Evolutionary conservation across 495 filamentous ascomycete species (phyloP).

Genomic region (Podospora tetraspora): DNA sequence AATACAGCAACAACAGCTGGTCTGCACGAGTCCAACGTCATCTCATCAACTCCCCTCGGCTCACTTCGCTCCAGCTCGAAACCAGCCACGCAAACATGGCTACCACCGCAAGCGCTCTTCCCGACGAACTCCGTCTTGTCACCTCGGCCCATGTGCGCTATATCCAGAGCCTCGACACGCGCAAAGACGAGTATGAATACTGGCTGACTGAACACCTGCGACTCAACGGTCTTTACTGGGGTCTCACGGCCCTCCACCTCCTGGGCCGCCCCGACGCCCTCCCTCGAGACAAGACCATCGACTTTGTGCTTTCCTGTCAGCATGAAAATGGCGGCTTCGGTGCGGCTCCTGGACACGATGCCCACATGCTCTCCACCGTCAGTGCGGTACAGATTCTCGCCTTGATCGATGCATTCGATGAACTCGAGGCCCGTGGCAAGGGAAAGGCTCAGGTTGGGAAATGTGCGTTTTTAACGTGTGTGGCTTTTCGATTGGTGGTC

Average conservation of each 20-base stretch:
- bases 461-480: constrained; percentile 49
- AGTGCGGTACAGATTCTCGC: constrained; percentile 90
- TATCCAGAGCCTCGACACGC: constrained; percentile 86
- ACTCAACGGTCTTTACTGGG: constrained; percentile 95
- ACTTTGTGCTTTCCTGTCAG: constrained; percentile 89
- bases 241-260: constrained; percentile 80
- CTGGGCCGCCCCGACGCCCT: constrained; percentile 75
- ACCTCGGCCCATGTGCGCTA: constrained; percentile 82
- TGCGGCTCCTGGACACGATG: constrained; percentile 87
- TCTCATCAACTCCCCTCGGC: not conserved
- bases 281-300: constrained; percentile 72
- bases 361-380: constrained; percentile 91
- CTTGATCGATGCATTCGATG: constrained; percentile 75
- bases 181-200: constrained; percentile 91
- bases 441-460: constrained; percentile 66
- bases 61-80: not conserved
- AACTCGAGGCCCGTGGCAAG: constrained; percentile 64
- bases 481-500: not conserved
- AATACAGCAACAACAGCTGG: not conserved
- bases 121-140: constrained; percentile 58
- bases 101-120: constrained; percentile 34
- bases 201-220: constrained; percentile 96
- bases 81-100: constrained; percentile 20
- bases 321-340: constrained; percentile 85
- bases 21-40: not conserved